A percentile compares a stretch with the other conserved stretches of the same genome.
These are phyloP conservation scores for Pleodorina starrii DNA, from an alignment of 139 green algal genomes.

Conservation along the genomic window DNA sequence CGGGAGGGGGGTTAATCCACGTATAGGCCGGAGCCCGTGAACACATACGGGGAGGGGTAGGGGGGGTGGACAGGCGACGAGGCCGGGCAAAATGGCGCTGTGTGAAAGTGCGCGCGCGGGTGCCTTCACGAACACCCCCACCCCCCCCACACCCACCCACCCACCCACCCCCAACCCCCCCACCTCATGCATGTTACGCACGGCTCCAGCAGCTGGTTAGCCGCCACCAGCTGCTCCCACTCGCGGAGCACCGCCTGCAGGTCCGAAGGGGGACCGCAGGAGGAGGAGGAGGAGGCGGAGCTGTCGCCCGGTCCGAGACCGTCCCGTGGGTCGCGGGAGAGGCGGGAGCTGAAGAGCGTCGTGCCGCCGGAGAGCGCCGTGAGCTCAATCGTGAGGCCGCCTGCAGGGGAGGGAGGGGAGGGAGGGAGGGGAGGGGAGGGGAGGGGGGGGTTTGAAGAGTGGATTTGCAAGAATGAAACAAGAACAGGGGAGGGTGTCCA, in stretches of 20 bases:
- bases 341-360: not conserved
- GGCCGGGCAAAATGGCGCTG: too few species aligned
- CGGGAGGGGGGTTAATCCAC: too few species aligned
- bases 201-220: not conserved
- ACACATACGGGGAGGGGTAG: too few species aligned
- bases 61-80: too few species aligned
- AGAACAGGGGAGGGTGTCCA: too few species aligned
- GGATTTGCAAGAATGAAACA: too few species aligned
- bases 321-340: not conserved
- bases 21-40: too few species aligned
- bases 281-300: not conserved
- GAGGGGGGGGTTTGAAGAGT: not conserved
- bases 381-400: not conserved
- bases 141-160: not conserved
- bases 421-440: too few species aligned
- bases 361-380: not conserved
- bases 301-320: not conserved
- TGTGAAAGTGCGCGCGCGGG: too few species aligned
- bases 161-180: not conserved
- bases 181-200: slow-evolving; percentile 4
- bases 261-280: not conserved
- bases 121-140: too few species aligned
- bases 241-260: slow-evolving; percentile 2
- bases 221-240: not conserved
- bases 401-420: not conserved